Percentiles rank a stretch among this genome's conserved stretches.
Evolutionary conservation across 2,329 filamentous ascomycete genomes (phyloP).

Genomic region (Trichoderma sp.): DNA sequence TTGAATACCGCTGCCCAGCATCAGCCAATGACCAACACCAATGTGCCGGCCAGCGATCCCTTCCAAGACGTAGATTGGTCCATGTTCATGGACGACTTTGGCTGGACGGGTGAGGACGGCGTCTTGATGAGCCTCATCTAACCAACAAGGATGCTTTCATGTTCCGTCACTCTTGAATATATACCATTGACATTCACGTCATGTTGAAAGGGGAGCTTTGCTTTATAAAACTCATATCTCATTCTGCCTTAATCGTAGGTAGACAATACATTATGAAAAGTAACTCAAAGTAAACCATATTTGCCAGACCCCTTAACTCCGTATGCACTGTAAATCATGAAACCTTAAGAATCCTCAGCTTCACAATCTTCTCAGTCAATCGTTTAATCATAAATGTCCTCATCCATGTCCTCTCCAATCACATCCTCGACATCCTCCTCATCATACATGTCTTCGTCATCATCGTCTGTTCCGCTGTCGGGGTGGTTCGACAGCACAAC

Average conservation of each 20-base stretch:
- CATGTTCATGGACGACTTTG: slow-evolving; percentile 55
- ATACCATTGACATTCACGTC: slow-evolving; percentile 3
- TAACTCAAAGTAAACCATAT: background rate
- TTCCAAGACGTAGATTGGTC: slow-evolving; percentile 54
- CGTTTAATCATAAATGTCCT: slow-evolving; percentile 54
- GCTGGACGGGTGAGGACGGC: slow-evolving; percentile 44
- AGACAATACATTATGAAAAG: background rate
- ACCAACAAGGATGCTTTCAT: too few species aligned
- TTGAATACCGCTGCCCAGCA: slow-evolving; percentile 27
- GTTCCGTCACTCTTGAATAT: background rate
- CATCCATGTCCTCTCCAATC: slow-evolving; percentile 61
- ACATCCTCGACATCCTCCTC: slow-evolving; percentile 73
- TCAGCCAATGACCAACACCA: slow-evolving; percentile 30
- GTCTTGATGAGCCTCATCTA: slow-evolving; percentile 34
- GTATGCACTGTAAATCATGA: background rate
- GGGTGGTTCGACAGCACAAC: slow-evolving; percentile 79
- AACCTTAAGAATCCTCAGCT: background rate
- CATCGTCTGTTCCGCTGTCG: slow-evolving; percentile 62
- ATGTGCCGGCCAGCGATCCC: slow-evolving; percentile 35
- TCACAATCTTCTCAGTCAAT: background rate
- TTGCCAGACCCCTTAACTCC: slow-evolving; percentile 14
- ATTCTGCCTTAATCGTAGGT: slow-evolving; percentile 6
- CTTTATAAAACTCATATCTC: background rate
- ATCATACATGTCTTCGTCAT: slow-evolving; percentile 74
- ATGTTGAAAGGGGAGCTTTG: background rate